A percentile compares a stretch with the other conserved stretches of the same genome.
phyloP scores from a whole-genome alignment of 2,329 filamentous ascomycete genomes.

The Alternaria infectoria region DNA sequence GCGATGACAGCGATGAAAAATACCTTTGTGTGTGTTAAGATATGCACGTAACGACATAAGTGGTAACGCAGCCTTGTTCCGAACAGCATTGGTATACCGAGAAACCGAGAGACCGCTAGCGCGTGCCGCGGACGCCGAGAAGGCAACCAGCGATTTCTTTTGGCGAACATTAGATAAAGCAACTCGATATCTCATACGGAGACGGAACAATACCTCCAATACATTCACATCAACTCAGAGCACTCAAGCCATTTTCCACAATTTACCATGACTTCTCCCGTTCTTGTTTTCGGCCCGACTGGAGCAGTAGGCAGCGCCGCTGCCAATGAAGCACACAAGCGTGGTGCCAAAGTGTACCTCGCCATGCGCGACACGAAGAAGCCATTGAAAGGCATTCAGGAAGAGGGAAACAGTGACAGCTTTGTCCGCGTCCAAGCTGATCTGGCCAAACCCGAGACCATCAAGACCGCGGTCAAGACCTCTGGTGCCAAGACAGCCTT shows the following conservation, averaged over 20 bases:
- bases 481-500: conserved; percentile 57
- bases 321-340: conserved; percentile 49
- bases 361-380: conserved; percentile 58
- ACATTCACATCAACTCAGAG: background rate
- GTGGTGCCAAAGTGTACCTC: conserved; percentile 55
- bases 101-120: background rate
- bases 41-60: background rate
- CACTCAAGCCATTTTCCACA: background rate
- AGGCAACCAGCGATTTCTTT: background rate
- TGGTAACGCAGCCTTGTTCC: background rate
- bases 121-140: background rate
- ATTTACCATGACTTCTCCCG: background rate
- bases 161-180: background rate
- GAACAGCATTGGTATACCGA: background rate
- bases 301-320: conserved; percentile 53
- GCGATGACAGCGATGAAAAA: background rate
- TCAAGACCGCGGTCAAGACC: conserved; percentile 50
- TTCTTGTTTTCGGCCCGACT: conserved; percentile 59
- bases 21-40: too few relatives aligned
- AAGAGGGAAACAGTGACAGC: conserved; percentile 26
- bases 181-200: background rate
- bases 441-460: conserved; percentile 50
- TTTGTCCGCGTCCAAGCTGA: conserved; percentile 55
- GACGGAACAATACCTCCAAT: background rate
- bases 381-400: conserved; percentile 48